Evolutionary conservation across 192 early-diverging fungal species (phyloP).

Genomic region (Linnemannia schmuckeri): DNA sequence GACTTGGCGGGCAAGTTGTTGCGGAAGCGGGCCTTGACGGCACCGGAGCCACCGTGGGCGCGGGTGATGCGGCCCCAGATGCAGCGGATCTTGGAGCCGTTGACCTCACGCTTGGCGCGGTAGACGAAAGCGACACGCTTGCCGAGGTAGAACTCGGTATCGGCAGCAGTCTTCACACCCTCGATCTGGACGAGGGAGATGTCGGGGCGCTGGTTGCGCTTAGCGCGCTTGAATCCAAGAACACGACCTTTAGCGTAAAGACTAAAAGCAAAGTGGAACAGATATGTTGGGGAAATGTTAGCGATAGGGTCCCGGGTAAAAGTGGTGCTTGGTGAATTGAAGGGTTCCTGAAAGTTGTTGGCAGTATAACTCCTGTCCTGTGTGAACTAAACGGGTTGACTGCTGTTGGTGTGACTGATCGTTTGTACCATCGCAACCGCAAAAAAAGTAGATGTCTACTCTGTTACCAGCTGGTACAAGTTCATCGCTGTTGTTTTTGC

Average conservation of each 20-base stretch:
- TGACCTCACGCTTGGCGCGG: constrained; percentile 86
- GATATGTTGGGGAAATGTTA: neutral
- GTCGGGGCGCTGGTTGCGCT: constrained; percentile 92
- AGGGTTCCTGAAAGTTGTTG: neutral
- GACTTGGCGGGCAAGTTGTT: constrained; percentile 95
- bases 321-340: neutral
- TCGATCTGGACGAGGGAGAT: constrained; percentile 95
- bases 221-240: constrained; percentile 94
- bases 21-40: constrained; percentile 97
- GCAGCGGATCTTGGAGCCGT: constrained; percentile 95
- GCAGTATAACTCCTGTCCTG: neutral
- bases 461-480: neutral
- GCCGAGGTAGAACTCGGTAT: constrained; percentile 97
- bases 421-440: neutral
- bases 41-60: constrained; percentile 95
- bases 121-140: constrained; percentile 99
- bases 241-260: constrained; percentile 98
- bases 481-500: neutral
- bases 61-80: constrained; percentile 98
- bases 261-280: constrained; percentile 62
- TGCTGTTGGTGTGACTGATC: neutral
- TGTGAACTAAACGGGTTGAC: neutral
- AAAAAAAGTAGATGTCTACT: neutral
- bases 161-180: constrained; percentile 89
- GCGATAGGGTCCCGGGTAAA: neutral